A percentile compares a stretch with the other conserved stretches of the same genome.
These are phyloP conservation scores for Cadophora sp. DNA, from an alignment of 2,329 filamentous ascomycete genomes.

Conservation along the genomic window DNA sequence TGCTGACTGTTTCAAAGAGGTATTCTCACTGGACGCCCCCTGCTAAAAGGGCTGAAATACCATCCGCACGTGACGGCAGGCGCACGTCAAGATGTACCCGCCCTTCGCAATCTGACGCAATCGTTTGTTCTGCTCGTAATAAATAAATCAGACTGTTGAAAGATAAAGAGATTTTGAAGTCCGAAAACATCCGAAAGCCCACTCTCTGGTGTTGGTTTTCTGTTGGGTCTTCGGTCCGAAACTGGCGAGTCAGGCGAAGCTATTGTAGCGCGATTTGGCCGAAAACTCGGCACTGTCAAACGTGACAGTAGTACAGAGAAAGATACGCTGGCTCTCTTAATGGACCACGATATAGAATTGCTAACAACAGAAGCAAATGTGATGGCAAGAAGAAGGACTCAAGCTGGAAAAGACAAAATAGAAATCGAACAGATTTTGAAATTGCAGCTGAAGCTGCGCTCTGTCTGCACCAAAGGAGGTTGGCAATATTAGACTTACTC, in stretches of 20 bases:
- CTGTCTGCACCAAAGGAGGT: too few species aligned
- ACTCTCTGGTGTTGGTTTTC: conserved; percentile 7
- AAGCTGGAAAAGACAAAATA: too few species aligned
- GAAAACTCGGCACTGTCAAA: not conserved
- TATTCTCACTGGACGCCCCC: conserved; percentile 7
- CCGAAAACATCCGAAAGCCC: not conserved
- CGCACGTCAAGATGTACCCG: not conserved
- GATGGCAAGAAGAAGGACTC: too few species aligned
- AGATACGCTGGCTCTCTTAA: not conserved
- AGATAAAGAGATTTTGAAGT: not conserved
- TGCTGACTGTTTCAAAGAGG: conserved; percentile 3
- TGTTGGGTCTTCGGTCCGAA: not conserved
- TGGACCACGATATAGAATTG: not conserved
- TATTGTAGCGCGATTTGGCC: not conserved
- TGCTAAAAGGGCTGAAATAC: not conserved
- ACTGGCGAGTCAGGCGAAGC: not conserved
- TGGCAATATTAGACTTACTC: too few species aligned
- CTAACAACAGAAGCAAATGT: not conserved
- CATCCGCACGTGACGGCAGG: not conserved
- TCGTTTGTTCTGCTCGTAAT: not conserved
- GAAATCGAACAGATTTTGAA: too few species aligned
- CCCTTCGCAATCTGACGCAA: not conserved
- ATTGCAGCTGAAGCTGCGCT: too few species aligned
- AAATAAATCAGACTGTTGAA: not conserved
- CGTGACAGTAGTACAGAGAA: not conserved